A percentile compares a stretch with the other conserved stretches of the same genome.
These are phyloP conservation scores for Sarcocystis neurona DNA, from an alignment of 169 alveolate genomes.

Conservation along the genomic window DNA sequence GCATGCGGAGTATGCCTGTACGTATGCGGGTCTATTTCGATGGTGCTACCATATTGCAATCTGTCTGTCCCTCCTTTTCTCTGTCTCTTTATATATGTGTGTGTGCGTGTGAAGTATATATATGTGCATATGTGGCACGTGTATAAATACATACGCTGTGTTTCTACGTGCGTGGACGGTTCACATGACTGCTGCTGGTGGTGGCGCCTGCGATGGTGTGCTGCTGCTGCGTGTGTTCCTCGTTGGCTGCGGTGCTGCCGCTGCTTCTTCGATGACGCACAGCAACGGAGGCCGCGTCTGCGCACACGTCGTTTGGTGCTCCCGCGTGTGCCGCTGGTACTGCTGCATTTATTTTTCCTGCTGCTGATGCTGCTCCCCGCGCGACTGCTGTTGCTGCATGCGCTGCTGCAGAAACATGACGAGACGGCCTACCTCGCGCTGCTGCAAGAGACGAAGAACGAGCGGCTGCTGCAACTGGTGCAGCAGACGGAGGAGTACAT, in stretches of 20 bases:
- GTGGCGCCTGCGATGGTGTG: neutral
- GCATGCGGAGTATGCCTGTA: no score
- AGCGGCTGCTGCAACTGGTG: slow-evolving; percentile 88
- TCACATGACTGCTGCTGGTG: neutral
- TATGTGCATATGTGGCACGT: no score
- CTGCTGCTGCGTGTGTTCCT: neutral
- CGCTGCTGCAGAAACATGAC: slow-evolving; percentile 81
- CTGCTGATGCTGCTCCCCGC: neutral
- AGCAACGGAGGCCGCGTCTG: neutral
- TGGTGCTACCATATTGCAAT: no score
- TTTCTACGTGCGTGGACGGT: neutral
- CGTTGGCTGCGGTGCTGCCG: neutral
- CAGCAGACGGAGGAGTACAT: slow-evolving; percentile 93
- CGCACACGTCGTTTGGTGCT: neutral
- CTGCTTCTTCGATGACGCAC: neutral
- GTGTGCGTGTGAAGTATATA: no score
- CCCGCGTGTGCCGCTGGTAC: neutral
- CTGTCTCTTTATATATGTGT: no score
- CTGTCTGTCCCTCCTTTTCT: no score
- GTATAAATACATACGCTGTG: no score
- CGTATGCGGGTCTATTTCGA: no score
- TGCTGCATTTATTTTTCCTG: neutral
- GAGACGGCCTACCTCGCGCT: slow-evolving; percentile 89
- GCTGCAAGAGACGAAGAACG: slow-evolving; percentile 90
- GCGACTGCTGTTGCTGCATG: slow-evolving; percentile 11